Conservation (phyloP, 176 grass and related monocot species). For the Pharus latifolius region DNA sequence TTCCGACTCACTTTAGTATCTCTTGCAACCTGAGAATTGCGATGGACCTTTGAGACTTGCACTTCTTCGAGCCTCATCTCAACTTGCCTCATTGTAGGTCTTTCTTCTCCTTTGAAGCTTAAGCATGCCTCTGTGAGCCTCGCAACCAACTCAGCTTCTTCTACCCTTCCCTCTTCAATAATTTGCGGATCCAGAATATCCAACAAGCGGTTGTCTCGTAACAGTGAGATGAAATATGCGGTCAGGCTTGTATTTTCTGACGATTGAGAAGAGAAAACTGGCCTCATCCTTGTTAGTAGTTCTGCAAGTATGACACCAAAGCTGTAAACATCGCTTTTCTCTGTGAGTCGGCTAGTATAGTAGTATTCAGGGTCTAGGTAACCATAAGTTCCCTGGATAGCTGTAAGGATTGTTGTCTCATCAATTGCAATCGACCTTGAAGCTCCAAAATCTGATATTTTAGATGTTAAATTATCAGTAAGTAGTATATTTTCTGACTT, state of each 20-base stretch:
- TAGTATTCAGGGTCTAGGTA: conserved; percentile 43
- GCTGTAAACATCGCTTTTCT: conserved; percentile 36
- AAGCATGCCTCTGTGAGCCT: conserved; percentile 4
- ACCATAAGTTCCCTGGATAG: conserved; percentile 28
- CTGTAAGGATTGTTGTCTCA: conserved; percentile 22
- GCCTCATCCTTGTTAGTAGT: conserved; percentile 11
- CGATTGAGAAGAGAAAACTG: conserved; percentile 9
- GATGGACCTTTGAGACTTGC: neutral
- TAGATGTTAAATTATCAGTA: conserved; percentile 20
- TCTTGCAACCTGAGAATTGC: neutral
- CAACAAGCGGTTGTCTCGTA: conserved; percentile 7
- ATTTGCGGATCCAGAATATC: conserved; percentile 29
- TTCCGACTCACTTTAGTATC: neutral
- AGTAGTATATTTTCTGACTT: conserved; percentile 41
- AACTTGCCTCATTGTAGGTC: conserved; percentile 32
- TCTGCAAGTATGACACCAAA: conserved; percentile 34
- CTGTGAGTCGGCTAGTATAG: conserved; percentile 22
- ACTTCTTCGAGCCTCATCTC: conserved; percentile 18
- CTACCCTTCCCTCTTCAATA: conserved; percentile 5
- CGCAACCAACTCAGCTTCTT: neutral
- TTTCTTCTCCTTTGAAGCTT: conserved; percentile 32
- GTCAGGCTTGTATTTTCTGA: neutral
- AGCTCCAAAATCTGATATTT: conserved; percentile 39
- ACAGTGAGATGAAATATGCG: conserved; percentile 4
- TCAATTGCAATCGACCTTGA: conserved; percentile 30